Evolutionary conservation across 495 filamentous ascomycete species (phyloP), one percentile per base, ranked within the genome.

Genomic region (Hypoxylon cercidicola): DNA sequence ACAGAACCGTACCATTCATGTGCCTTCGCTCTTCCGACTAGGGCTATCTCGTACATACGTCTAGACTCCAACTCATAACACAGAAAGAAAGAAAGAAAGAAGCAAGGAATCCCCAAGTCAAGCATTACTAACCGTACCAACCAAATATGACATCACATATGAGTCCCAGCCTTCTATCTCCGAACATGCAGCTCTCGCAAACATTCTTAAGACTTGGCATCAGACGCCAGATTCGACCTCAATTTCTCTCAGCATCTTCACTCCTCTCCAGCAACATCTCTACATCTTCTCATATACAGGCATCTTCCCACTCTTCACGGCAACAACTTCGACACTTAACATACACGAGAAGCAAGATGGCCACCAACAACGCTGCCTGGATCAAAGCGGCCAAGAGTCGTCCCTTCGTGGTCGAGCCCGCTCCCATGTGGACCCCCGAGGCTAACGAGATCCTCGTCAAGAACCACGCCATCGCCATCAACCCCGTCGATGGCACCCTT

Each of bases 401-500:
- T 19, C 72, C 74, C 28, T 66, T 80, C 47, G 64, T 72, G 12
- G 50, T 82, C 37, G 67, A 72, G 51, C 21, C 68, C 12, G 69
- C 74, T 20, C 64, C 71, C 7, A 60, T 73, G 7, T 70, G 70
- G 25, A 37, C 46, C 3, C 78, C 79, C 0, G 68, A 72, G 15
- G 55, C 61, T 18, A 61, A 72, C 19, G 76, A 81, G 65, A 61
- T 82, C 39, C 56, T 77, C 15, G 62, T 82, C 45, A 74, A 75
- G 53, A 77, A 74, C 64, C 64, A 66, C 20, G 78, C 77, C 20
- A 32, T 80, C 15, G 79, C 76, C 12, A 59, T 81, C 59, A 81
- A 81, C 67, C 78, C 82, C 13, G 66, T 83, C 51, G 86, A 87
- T 60, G 79, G 74, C 64, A 72, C 72, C 35, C 69, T 79, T 18